phyloP scores from a whole-genome alignment of 2,329 filamentous ascomycete species.

The Xylariaceae sp. region DNA sequence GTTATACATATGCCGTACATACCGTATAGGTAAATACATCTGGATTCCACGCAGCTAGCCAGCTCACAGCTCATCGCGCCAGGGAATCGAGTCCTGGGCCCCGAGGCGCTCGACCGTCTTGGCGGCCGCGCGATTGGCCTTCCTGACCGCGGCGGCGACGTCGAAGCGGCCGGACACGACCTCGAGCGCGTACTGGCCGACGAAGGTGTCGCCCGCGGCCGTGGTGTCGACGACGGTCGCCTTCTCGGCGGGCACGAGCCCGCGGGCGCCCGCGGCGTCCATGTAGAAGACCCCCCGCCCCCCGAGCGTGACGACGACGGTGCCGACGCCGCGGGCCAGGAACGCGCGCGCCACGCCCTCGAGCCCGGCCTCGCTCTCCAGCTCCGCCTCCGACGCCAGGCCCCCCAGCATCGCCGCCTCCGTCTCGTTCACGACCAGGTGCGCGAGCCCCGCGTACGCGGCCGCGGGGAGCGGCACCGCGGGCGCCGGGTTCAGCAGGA shows the following conservation, averaged over 20 bases:
- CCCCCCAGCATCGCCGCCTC: conserved; percentile 77
- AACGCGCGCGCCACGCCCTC: conserved; percentile 60
- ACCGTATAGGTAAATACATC: not conserved
- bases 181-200: conserved; percentile 81
- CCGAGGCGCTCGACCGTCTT: conserved; percentile 67
- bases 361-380: conserved; percentile 51
- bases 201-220: conserved; percentile 92
- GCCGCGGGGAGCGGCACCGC: conserved; percentile 69
- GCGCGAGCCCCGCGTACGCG: conserved; percentile 69
- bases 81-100: conserved; percentile 69
- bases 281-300: conserved; percentile 74
- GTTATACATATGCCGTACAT: not conserved
- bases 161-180: conserved; percentile 59
- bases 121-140: conserved; percentile 65
- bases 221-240: conserved; percentile 88
- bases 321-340: conserved; percentile 68
- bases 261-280: conserved; percentile 47
- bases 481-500: conserved; percentile 85
- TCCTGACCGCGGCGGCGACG: conserved; percentile 61
- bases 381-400: conserved; percentile 49
- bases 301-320: conserved; percentile 84
- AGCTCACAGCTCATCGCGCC: conserved; percentile 52
- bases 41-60: conserved; percentile 5
- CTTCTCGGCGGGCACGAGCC: conserved; percentile 65
- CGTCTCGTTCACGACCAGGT: conserved; percentile 88